Conservation (phyloP, 1,284 basidiomycete species). For the Boletus semigastroideus region DNA sequence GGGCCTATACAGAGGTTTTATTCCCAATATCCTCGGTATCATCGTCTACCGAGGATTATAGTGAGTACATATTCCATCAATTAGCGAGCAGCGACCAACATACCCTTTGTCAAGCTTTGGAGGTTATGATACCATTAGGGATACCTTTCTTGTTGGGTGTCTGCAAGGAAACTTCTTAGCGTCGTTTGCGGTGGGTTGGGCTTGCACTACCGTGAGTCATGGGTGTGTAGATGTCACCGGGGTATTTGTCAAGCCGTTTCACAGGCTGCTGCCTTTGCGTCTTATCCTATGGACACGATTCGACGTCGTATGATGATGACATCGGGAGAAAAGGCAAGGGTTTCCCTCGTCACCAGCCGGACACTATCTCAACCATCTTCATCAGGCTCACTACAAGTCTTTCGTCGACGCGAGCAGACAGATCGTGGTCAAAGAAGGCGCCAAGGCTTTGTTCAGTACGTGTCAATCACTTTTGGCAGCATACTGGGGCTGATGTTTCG, state of each 20-base stretch:
- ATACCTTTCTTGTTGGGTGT: constrained; percentile 52
- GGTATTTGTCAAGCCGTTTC: background rate
- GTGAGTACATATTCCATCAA: constrained; percentile 21
- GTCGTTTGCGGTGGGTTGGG: constrained; percentile 60
- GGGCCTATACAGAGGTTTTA: constrained; percentile 62
- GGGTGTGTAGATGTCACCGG: too few species aligned
- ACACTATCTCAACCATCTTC: background rate
- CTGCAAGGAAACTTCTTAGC: constrained; percentile 63
- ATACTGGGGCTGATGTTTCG: constrained; percentile 1
- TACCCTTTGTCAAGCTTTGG: constrained; percentile 35
- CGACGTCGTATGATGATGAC: constrained; percentile 75
- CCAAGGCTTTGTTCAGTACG: constrained; percentile 57
- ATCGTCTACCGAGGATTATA: constrained; percentile 63
- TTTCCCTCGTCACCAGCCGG: background rate
- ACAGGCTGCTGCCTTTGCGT: constrained; percentile 55
- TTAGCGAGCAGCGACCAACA: background rate
- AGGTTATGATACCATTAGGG: constrained; percentile 54
- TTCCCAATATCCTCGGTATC: constrained; percentile 62
- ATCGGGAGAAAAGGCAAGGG: constrained; percentile 51
- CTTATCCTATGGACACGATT: constrained; percentile 70
- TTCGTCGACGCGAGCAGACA: constrained; percentile 65
- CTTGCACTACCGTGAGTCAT: constrained; percentile 46
- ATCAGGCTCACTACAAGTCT: constrained; percentile 41
- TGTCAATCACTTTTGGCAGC: background rate
- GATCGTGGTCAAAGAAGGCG: constrained; percentile 59